phyloP scores from a whole-genome alignment of 129 eudicot species.

The Centella asiatica region DNA sequence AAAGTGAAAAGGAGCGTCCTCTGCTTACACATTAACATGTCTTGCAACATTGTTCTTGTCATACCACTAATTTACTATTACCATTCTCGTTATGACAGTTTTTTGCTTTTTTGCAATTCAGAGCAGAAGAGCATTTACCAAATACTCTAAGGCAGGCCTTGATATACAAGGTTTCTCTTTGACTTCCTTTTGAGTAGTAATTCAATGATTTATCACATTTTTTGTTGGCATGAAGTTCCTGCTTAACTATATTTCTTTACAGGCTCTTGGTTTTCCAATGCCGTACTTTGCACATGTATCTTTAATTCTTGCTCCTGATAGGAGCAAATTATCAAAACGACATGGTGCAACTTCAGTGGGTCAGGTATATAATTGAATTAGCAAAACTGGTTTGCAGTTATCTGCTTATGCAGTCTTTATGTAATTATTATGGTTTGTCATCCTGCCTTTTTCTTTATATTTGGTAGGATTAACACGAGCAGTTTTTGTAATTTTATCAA shows the following conservation, averaged over 20 bases:
- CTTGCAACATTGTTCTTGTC: not conserved
- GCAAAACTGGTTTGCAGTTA: not conserved
- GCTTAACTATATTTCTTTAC: conserved; percentile 10
- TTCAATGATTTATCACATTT: not conserved
- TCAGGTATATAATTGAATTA: conserved; percentile 47
- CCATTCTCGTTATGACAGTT: conserved; percentile 7
- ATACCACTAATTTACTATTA: too few species aligned
- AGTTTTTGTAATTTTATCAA: conserved; percentile 12
- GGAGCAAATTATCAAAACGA: conserved; percentile 92
- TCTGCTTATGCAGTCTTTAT: not conserved
- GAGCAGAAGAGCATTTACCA: conserved; percentile 99
- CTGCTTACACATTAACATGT: too few species aligned
- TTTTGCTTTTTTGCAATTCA: conserved; percentile 23
- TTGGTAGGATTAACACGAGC: conserved; percentile 10
- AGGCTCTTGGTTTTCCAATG: conserved; percentile 91
- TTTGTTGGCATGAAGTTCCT: conserved; percentile 5
- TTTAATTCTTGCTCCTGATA: conserved; percentile 93
- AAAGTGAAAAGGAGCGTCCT: not conserved
- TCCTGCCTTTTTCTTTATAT: not conserved
- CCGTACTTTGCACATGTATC: conserved; percentile 92
- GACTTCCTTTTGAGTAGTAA: not conserved
- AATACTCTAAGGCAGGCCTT: conserved; percentile 95
- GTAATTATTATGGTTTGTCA: not conserved
- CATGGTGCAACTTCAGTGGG: conserved; percentile 99
- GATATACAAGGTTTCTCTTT: conserved; percentile 61